Base-by-base conservation (phyloP, 2,329 filamentous ascomycete species). In the Alternaria sp. region DNA sequence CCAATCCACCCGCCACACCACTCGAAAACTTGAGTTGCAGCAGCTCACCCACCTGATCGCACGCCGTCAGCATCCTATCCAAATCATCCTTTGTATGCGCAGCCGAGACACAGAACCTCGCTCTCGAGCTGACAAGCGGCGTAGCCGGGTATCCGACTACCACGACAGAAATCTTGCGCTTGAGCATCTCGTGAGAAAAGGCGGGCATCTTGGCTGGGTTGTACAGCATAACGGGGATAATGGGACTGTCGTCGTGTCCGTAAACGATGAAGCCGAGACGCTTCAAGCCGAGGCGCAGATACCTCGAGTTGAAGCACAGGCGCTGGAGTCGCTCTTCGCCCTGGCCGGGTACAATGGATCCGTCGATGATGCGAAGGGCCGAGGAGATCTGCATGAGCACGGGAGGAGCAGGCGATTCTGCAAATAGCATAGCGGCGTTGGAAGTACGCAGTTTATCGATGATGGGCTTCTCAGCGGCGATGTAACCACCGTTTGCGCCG, bases 161-260 rank as follows among this genome's bases (percentile, higher is more conserved):
- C 39, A 99, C 95, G 52, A 98, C 92, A 0, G 94, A 95, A 70
- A 99, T 98, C 81, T 97, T 98, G 75, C 95, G 92, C 82, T 92
- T 92, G 62, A 98, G 87, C 95, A 99, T 98, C 80, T 98, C 95
- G 77, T 97, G 95, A 51, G 93, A 97, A 81, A 99, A 99, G 60
- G 95, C 94, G 5, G 94, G 92, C 85, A 99, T 97, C 83, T 99
- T 99, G 72, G 92, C 95, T n/a, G 95, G 95, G 81, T 98, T 93
- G 85, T 97, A 99, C 28, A 99, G 88, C 74, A 97, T 87, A 68
- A 99, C 80, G 54, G 95, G 95, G 70, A 99, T 93, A 71, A 99
- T 98, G 57, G 95, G 95, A 5, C 94, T 97, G 81, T 99, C 95
- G 75, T 99, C 95, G 78, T 98, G 94, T 63, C 95, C 95, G 76